phyloP scores from a whole-genome alignment of 441 rosid species.

The Croton laevigatus region DNA sequence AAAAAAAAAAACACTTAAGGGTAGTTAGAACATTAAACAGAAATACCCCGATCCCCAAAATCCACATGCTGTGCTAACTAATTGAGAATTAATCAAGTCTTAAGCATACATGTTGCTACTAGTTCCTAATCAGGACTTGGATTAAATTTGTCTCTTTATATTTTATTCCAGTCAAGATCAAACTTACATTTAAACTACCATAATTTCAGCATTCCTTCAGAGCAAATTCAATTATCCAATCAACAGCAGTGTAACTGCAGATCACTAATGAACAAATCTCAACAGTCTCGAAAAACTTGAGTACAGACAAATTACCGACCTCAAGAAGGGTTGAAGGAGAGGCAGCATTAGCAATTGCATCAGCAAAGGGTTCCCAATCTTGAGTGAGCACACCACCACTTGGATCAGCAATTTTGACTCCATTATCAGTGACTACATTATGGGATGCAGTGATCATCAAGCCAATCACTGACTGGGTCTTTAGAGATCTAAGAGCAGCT shows the following conservation, averaged over 20 bases:
- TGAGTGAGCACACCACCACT: constrained; percentile 87
- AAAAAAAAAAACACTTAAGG: background rate
- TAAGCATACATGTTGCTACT: background rate
- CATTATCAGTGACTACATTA: constrained; percentile 73
- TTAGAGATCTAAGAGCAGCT: constrained; percentile 78
- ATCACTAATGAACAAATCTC: background rate
- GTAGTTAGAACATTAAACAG: background rate
- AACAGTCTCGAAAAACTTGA: background rate
- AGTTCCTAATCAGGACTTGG: background rate
- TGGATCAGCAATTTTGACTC: constrained; percentile 84
- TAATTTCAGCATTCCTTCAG: background rate
- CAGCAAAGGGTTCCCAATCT: constrained; percentile 93
- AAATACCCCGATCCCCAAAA: background rate
- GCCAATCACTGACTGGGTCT: constrained; percentile 62
- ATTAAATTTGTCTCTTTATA: background rate
- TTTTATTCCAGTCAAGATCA: background rate
- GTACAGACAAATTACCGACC: constrained; percentile 25
- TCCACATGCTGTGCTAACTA: background rate
- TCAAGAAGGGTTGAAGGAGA: constrained; percentile 47
- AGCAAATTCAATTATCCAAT: background rate
- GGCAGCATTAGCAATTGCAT: constrained; percentile 68
- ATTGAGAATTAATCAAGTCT: background rate
- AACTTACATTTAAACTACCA: background rate
- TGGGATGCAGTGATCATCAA: constrained; percentile 96
- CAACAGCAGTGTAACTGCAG: background rate